Evolutionary conservation across 257 asterid genomes (phyloP).

Genomic region (Ocimum tenuiflorum): DNA sequence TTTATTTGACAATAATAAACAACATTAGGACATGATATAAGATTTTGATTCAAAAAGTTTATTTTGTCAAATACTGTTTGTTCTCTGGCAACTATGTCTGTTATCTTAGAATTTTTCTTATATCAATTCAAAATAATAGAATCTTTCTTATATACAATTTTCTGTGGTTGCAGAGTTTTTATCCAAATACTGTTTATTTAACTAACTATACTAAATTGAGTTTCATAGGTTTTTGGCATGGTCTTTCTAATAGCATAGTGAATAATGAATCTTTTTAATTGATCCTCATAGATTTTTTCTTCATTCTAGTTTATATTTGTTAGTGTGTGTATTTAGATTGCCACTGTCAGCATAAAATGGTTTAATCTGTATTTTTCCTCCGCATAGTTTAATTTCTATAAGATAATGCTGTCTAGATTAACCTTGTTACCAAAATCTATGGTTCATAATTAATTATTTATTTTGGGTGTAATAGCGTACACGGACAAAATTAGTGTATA

Average conservation of each 20-base stretch:
- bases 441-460: too few species aligned
- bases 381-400: too few species aligned
- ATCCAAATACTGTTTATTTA: not conserved
- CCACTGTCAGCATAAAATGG: not conserved
- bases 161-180: not conserved
- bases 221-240: not conserved
- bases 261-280: not conserved
- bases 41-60: not conserved
- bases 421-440: too few species aligned
- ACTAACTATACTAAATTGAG: not conserved
- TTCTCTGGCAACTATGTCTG: constrained; percentile 14
- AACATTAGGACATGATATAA: not conserved
- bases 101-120: not conserved
- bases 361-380: not conserved
- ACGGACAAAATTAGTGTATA: too few species aligned
- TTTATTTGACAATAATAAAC: constrained; percentile 1
- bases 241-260: not conserved
- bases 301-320: not conserved
- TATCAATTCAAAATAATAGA: too few species aligned
- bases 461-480: too few species aligned
- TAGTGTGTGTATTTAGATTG: not conserved
- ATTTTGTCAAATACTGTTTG: constrained; percentile 22
- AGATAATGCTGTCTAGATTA: too few species aligned
- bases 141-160: not conserved
- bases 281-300: too few species aligned